Evolutionary conservation across 495 filamentous ascomycete genomes (phyloP), one percentile per base, ranked within the genome.

Genomic region (Aspergillus campestris): DNA sequence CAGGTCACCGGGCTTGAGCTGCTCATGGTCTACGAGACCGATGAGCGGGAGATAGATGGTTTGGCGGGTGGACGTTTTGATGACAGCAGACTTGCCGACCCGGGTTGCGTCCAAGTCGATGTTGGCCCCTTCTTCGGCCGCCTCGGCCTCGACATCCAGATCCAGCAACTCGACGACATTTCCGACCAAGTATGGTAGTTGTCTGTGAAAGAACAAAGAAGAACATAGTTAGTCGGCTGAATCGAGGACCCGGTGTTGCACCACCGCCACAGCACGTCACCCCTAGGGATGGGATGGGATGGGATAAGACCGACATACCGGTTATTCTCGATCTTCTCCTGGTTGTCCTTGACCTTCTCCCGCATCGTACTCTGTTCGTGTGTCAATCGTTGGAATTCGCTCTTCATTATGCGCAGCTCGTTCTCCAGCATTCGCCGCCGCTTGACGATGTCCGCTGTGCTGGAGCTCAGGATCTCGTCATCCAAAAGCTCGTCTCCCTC

Each of bases 41-140:
- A 99, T 97, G 49, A 99, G 83, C 18, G 92, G 92, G 28, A 99
- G 77, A 76, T 97, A 99, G 65, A 99, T 99, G 37, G 92, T 99
- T 69, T 99, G 92, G 47, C 92, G 78, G 11, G 92, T 99, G 8
- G 91, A 96, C n/a, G 92, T 99, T 70, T 99, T 99, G 78, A 99
- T 97, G 60, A 99, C 94, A 34, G 94, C 92, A 6, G 91, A 96
- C 67, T 97, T 97, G 65, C 92, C 92, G 9, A 96, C 87, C 37
- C 92, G 80, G 30, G 90, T 96, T 49, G 94, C 92, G 67, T 99
- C 92, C 30, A 99, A 77, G 63, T 99, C 92, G 66, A 97, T 95
- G 60, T 99, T 97, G 51, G 92, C 92, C 31, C 92, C 92, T 65
- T 98, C 92, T 70, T 97, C 94, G 33, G 84, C 87, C 6, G 89